phyloP scores from a whole-genome alignment of 768 basidiomycete genomes.

The Xerocomellus dryophilus region DNA sequence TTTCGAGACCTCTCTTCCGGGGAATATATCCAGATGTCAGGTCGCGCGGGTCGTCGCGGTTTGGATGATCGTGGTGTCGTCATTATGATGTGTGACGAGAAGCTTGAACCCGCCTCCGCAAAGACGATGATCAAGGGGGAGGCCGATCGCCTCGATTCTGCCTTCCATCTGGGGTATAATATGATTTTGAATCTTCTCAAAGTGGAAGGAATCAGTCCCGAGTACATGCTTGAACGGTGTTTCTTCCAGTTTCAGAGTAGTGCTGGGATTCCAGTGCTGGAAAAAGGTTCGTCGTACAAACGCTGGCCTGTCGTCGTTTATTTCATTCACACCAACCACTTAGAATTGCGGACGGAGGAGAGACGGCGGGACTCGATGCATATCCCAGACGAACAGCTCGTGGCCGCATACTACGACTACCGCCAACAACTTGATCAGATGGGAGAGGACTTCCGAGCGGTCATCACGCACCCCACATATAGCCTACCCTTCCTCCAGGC shows the following conservation, averaged over 20 bases:
- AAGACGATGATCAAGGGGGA: slow-evolving; percentile 98
- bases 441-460: slow-evolving; percentile 81
- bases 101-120: slow-evolving; percentile 86
- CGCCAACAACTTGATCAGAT: slow-evolving; percentile 93
- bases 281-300: slow-evolving; percentile 59
- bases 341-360: slow-evolving; percentile 78
- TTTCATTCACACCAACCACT: slow-evolving; percentile 6
- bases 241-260: slow-evolving; percentile 99
- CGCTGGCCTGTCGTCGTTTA: not conserved
- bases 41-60: slow-evolving; percentile 94
- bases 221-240: slow-evolving; percentile 95
- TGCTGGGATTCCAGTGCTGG: slow-evolving; percentile 79
- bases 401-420: slow-evolving; percentile 88
- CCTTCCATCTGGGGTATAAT: slow-evolving; percentile 98
- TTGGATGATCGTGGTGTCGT: slow-evolving; percentile 98
- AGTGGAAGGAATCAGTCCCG: slow-evolving; percentile 96
- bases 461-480: slow-evolving; percentile 94
- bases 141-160: slow-evolving; percentile 94
- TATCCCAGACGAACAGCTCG: slow-evolving; percentile 80
- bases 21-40: slow-evolving; percentile 99
- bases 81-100: slow-evolving; percentile 99
- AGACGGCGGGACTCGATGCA: slow-evolving; percentile 55
- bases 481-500: slow-evolving; percentile 90
- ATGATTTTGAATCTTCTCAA: slow-evolving; percentile 99
- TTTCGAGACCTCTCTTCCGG: slow-evolving; percentile 91